phyloP scores from a whole-genome alignment of 2,329 filamentous ascomycete genomes.

The Paecilomyces fulvus region DNA sequence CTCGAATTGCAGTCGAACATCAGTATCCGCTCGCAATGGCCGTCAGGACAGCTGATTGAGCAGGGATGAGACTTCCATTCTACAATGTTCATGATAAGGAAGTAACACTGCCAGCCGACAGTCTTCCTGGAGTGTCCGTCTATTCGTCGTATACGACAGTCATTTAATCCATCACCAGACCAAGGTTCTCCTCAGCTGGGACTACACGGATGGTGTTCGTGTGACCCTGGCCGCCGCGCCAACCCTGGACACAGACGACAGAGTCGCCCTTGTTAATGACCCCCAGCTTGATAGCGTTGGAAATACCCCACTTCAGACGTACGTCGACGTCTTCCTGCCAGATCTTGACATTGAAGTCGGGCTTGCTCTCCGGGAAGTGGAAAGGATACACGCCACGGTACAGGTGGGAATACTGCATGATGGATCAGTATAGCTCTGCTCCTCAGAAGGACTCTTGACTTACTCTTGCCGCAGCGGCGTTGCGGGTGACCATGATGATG shows the following conservation, averaged over 20 bases:
- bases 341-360: conserved; percentile 83
- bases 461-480: conserved; percentile 65
- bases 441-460: conserved; percentile 17
- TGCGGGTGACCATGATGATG: conserved; percentile 98
- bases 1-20: background rate
- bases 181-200: conserved; percentile 39
- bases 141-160: background rate
- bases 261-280: conserved; percentile 70
- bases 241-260: conserved; percentile 60
- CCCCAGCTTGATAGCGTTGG: conserved; percentile 72
- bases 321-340: conserved; percentile 99
- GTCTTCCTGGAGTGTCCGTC: background rate
- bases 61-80: background rate
- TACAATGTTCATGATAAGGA: background rate
- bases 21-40: background rate
- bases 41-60: background rate
- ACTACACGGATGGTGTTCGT: conserved; percentile 55
- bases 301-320: conserved; percentile 94
- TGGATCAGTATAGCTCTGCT: conserved; percentile 1
- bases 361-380: conserved; percentile 86
- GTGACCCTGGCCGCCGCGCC: conserved; percentile 60
- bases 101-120: background rate
- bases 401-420: conserved; percentile 66
- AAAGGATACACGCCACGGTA: conserved; percentile 98
- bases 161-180: conserved; percentile 26